phyloP scores from a whole-genome alignment of 163 green algal species.

The Scenedesmus sp. region DNA sequence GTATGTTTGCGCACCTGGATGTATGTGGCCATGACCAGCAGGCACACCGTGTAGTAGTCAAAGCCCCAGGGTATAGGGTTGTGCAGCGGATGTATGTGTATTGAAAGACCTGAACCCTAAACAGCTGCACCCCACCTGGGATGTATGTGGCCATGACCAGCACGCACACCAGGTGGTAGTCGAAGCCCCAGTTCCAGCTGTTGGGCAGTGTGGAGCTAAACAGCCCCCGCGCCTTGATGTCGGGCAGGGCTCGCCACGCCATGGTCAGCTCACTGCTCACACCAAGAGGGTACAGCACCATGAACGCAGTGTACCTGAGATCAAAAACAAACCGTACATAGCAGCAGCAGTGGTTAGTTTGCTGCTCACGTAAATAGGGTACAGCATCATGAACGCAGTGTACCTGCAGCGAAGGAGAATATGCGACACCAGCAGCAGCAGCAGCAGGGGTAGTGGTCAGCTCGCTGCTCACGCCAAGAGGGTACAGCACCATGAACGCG shows the following conservation, averaged over 20 bases:
- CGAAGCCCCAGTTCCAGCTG: conserved; percentile 65
- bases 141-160: conserved; percentile 80
- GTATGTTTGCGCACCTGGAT: conserved; percentile 71
- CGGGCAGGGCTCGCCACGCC: conserved; percentile 81
- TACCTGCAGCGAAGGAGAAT: not conserved
- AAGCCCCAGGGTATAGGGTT: conserved; percentile 59
- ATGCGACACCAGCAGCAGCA: conserved; percentile 46
- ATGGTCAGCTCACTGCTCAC: conserved; percentile 90
- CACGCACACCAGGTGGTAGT: conserved; percentile 80
- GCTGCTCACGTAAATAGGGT: conserved; percentile 73
- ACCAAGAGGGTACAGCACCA: conserved; percentile 95
- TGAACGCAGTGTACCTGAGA: conserved; percentile 89
- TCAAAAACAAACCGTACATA: not conserved
- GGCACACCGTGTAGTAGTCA: conserved; percentile 80
- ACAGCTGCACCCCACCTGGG: conserved; percentile 68
- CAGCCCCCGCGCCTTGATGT: conserved; percentile 59
- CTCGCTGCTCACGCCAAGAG: conserved; percentile 89
- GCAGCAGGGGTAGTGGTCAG: conserved; percentile 85
- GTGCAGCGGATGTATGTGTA: no score
- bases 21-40: conserved; percentile 76
- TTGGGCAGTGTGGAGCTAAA: not conserved
- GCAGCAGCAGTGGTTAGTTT: not conserved
- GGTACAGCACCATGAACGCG: conserved; percentile 91
- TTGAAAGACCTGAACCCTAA: no score
- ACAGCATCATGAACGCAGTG: conserved; percentile 83